phyloP scores from a whole-genome alignment of 1,284 basidiomycete species.

The Rhodotorula sp. region DNA sequence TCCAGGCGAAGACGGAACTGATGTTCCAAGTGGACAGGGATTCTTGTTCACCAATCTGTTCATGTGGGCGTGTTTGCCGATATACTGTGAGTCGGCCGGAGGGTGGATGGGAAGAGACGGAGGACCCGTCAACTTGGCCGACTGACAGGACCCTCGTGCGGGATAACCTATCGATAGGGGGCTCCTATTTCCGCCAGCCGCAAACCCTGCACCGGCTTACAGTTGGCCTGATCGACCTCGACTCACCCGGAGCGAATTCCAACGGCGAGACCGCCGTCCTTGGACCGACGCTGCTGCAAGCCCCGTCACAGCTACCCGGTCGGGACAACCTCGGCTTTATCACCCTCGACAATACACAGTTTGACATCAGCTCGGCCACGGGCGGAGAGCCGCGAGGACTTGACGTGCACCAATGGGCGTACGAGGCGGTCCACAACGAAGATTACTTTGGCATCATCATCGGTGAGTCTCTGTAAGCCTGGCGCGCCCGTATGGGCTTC shows the following conservation, averaged over 20 bases:
- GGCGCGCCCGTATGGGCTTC: too few species aligned
- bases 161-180: conserved; percentile 15
- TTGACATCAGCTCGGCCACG: conserved; percentile 17
- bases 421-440: conserved; percentile 43
- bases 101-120: neutral
- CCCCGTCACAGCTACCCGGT: conserved; percentile 24
- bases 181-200: conserved; percentile 43
- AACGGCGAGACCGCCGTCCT: conserved; percentile 42
- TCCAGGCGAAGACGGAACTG: neutral
- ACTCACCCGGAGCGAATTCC: conserved; percentile 44
- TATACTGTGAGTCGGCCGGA: conserved; percentile 42
- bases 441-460: conserved; percentile 48
- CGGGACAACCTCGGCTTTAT: conserved; percentile 19
- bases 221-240: conserved; percentile 47
- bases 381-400: conserved; percentile 6
- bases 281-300: conserved; percentile 44
- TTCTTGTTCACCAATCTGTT: conserved; percentile 8
- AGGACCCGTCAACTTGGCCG: neutral
- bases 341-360: conserved; percentile 14
- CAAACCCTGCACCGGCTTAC: conserved; percentile 35
- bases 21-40: neutral
- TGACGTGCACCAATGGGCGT: conserved; percentile 42
- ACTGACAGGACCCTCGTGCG: neutral
- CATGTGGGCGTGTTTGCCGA: conserved; percentile 45
- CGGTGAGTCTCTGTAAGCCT: conserved; percentile 3